Evolutionary conservation across 2,329 filamentous ascomycete genomes (phyloP).

Genomic region (Aspergillus viridinutans): DNA sequence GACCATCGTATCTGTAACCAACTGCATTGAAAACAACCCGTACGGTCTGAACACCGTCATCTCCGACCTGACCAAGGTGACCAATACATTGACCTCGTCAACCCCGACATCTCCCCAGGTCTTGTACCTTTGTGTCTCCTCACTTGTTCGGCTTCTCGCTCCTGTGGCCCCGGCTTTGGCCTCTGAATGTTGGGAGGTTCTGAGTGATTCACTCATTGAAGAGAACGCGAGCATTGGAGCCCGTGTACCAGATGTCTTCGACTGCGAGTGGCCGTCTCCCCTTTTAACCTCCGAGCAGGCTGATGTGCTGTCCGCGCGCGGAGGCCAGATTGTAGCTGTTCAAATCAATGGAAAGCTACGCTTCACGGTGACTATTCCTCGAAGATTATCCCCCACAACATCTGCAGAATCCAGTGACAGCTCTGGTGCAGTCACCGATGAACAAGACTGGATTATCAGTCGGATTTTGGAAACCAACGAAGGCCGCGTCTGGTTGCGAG

Average conservation of each 20-base stretch:
- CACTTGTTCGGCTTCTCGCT: slow-evolving; percentile 67
- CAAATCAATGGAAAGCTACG: slow-evolving; percentile 77
- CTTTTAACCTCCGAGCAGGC: slow-evolving; percentile 36
- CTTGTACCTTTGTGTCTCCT: slow-evolving; percentile 45
- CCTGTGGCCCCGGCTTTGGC: slow-evolving; percentile 76
- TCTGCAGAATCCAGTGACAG: slow-evolving; percentile 11
- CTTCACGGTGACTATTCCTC: slow-evolving; percentile 62
- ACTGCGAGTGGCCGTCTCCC: slow-evolving; percentile 54
- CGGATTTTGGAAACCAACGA: slow-evolving; percentile 60
- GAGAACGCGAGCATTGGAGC: not conserved
- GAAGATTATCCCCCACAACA: slow-evolving; percentile 41
- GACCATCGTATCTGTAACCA: slow-evolving; percentile 63
- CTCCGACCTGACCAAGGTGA: slow-evolving; percentile 76
- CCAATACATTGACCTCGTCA: slow-evolving; percentile 60
- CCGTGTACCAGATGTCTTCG: slow-evolving; percentile 39
- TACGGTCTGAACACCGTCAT: slow-evolving; percentile 79
- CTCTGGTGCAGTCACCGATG: slow-evolving; percentile 20
- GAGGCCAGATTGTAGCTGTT: slow-evolving; percentile 55
- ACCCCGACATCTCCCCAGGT: slow-evolving; percentile 36
- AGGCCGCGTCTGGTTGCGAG: slow-evolving; percentile 54
- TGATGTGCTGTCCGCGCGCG: slow-evolving; percentile 48
- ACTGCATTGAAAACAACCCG: slow-evolving; percentile 64
- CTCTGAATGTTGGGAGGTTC: slow-evolving; percentile 71
- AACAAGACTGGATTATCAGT: slow-evolving; percentile 59
- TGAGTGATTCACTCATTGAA: slow-evolving; percentile 37